phyloP scores from a whole-genome alignment of 306 rosid species.

The Cicer pinnatifidum region DNA sequence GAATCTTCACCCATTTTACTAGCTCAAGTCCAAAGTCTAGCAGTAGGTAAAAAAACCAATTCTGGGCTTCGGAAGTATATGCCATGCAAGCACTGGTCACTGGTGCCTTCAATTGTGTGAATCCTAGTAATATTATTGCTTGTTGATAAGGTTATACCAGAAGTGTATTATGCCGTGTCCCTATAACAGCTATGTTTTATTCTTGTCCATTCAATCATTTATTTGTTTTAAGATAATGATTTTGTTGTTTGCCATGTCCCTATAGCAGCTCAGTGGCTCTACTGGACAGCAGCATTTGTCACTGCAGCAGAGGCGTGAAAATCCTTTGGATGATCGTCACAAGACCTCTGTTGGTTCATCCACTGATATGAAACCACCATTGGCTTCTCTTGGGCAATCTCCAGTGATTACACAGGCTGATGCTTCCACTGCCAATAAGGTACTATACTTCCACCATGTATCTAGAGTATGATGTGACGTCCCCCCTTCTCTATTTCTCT shows the following conservation, averaged over 20 bases:
- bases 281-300: conserved; percentile 69
- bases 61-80: background rate
- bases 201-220: conserved; percentile 25
- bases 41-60: background rate
- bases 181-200: background rate
- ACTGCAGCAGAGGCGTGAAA: conserved; percentile 77
- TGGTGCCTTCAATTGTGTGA: background rate
- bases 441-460: conserved; percentile 37
- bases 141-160: background rate
- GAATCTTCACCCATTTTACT: too few species aligned
- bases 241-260: conserved; percentile 38
- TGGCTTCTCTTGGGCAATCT: conserved; percentile 69
- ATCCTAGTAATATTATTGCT: conserved; percentile 1
- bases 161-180: background rate
- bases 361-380: conserved; percentile 61
- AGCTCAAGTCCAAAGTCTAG: background rate
- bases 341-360: conserved; percentile 59
- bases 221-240: conserved; percentile 16
- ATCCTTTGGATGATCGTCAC: conserved; percentile 68
- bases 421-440: conserved; percentile 66
- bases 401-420: conserved; percentile 57
- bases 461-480: conserved; percentile 13
- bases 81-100: background rate
- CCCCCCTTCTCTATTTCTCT: background rate
- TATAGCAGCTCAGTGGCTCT: conserved; percentile 69